Evolutionary conservation across 2,329 filamentous ascomycete species (phyloP).

Genomic region (Colletotrichum filicis): DNA sequence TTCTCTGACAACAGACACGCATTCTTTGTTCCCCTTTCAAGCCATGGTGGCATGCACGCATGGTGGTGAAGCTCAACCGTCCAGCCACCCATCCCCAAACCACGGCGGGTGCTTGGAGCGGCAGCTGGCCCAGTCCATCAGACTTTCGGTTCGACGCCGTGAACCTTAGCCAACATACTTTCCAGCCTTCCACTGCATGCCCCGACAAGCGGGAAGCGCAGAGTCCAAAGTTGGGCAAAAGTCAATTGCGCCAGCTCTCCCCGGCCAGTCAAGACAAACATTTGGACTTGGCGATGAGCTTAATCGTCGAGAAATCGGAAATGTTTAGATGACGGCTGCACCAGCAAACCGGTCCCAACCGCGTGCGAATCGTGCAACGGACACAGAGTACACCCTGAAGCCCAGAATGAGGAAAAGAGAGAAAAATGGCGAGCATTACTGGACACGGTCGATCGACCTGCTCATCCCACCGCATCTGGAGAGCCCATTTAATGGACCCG

Average conservation of each 20-base stretch:
- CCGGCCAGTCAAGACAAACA: conserved; percentile 8
- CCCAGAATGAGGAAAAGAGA: not conserved
- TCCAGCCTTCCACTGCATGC: not conserved
- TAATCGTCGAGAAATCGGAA: not conserved
- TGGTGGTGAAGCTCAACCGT: too few relatives aligned
- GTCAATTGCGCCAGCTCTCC: conserved; percentile 29
- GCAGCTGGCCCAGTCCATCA: conserved; percentile 9
- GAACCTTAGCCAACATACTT: not conserved
- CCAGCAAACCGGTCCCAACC: not conserved
- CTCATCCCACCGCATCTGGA: conserved; percentile 12
- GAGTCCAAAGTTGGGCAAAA: not conserved
- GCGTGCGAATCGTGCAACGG: conserved; percentile 7
- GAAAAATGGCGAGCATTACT: not conserved
- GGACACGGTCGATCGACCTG: conserved; percentile 3
- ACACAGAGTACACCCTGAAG: conserved; percentile 1
- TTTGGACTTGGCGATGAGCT: conserved; percentile 25
- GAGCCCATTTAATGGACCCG: conserved; percentile 5
- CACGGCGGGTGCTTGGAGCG: conserved; percentile 22
- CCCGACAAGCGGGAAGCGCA: conserved; percentile 6
- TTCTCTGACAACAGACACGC: conserved; percentile 15
- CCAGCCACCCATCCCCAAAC: conserved; percentile 7
- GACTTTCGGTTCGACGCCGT: conserved; percentile 17
- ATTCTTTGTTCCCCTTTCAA: not conserved
- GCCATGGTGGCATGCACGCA: not conserved
- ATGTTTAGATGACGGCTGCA: conserved; percentile 8